A percentile compares a stretch with the other conserved stretches of the same genome.
These are phyloP conservation scores for Claviceps maximensis DNA, from an alignment of 2,329 filamentous ascomycete genomes.

Conservation along the genomic window DNA sequence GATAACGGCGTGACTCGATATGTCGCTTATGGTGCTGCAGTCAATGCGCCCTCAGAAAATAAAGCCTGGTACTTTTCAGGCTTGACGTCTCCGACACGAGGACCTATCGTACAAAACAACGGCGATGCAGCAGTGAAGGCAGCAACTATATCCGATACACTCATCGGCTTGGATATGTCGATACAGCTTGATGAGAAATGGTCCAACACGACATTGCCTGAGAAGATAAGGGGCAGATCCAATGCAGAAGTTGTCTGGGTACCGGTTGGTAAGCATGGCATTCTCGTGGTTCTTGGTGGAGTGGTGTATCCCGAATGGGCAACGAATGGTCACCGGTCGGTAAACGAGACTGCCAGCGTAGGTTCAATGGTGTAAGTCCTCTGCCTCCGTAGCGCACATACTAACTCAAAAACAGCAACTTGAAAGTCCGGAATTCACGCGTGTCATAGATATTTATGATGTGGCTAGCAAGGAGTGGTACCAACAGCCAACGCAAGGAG, in stretches of 20 bases:
- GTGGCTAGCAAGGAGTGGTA: slow-evolving; percentile 56
- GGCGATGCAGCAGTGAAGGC: slow-evolving; percentile 24
- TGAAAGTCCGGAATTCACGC: slow-evolving; percentile 58
- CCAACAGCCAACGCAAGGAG: slow-evolving; percentile 50
- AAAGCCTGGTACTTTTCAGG: slow-evolving; percentile 61
- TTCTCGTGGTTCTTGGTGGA: slow-evolving; percentile 66
- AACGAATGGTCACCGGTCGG: slow-evolving; percentile 12
- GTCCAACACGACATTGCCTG: slow-evolving; percentile 41
- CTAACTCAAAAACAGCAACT: slow-evolving; percentile 29
- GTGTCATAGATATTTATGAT: slow-evolving; percentile 65
- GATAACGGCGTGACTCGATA: slow-evolving; percentile 41
- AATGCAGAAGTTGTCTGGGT: slow-evolving; percentile 60
- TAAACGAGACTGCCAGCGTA: slow-evolving; percentile 21
- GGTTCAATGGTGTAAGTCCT: slow-evolving; percentile 6
- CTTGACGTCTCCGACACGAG: slow-evolving; percentile 35
- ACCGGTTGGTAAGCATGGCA: slow-evolving; percentile 62
- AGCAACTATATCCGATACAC: slow-evolving; percentile 34
- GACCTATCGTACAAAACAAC: slow-evolving; percentile 30
- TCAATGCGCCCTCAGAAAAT: slow-evolving; percentile 55
- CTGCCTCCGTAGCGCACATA: not conserved
- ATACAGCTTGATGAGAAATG: slow-evolving; percentile 37
- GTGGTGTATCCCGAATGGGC: slow-evolving; percentile 47
- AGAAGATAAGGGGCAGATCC: slow-evolving; percentile 38
- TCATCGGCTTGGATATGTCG: slow-evolving; percentile 50
- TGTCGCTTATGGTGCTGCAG: slow-evolving; percentile 49